Evolutionary conservation across 495 filamentous ascomycete species (phyloP).

Genomic region (Lophium mytilinum): DNA sequence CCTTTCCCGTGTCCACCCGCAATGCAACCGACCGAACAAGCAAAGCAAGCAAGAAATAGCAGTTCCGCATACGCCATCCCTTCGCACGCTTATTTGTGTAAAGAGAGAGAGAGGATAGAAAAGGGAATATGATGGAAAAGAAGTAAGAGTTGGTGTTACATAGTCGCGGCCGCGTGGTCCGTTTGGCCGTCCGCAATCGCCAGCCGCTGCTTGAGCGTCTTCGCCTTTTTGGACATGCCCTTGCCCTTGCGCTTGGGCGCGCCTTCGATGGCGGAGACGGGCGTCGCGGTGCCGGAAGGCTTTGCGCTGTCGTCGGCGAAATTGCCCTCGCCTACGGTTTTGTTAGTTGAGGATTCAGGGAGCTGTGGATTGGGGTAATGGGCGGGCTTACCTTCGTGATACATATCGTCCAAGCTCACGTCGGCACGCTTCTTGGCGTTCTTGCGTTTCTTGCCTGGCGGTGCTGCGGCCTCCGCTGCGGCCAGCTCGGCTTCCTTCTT

Average conservation of each 20-base stretch:
- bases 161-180: neutral
- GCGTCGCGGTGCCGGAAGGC: slow-evolving; percentile 75
- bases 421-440: slow-evolving; percentile 41
- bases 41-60: too few relatives aligned
- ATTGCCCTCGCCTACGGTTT: slow-evolving; percentile 69
- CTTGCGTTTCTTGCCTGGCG: slow-evolving; percentile 62
- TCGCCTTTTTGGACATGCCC: slow-evolving; percentile 68
- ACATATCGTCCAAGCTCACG: slow-evolving; percentile 89
- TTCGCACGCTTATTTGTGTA: too few relatives aligned
- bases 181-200: slow-evolving; percentile 73
- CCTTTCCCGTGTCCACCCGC: too few relatives aligned
- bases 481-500: slow-evolving; percentile 76
- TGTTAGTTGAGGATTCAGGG: slow-evolving; percentile 11
- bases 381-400: slow-evolving; percentile 78
- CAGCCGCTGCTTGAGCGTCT: slow-evolving; percentile 81
- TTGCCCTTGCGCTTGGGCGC: slow-evolving; percentile 49
- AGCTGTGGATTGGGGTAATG: neutral
- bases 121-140: neutral
- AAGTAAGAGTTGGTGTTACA: neutral
- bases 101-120: neutral
- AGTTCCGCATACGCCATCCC: too few relatives aligned
- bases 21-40: too few relatives aligned
- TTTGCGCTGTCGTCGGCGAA: slow-evolving; percentile 80
- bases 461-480: slow-evolving; percentile 46
- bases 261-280: slow-evolving; percentile 40